phyloP scores from a whole-genome alignment of 495 filamentous ascomycete genomes.

The Friedmanniomyces simplex region DNA sequence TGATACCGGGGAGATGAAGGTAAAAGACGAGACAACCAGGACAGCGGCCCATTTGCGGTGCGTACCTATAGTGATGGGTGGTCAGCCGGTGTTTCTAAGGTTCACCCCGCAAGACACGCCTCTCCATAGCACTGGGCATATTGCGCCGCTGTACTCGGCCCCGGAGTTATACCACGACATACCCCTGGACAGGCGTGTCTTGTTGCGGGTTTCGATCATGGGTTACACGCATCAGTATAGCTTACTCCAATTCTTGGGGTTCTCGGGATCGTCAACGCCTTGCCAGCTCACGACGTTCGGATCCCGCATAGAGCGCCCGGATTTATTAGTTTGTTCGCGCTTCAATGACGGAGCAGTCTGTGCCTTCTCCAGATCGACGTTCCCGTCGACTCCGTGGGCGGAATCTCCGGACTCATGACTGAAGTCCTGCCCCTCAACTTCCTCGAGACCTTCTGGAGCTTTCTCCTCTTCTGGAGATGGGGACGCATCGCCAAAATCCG shows the following conservation, averaged over 20 bases:
- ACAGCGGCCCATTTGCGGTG: conserved; percentile 21
- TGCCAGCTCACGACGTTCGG: conserved; percentile 21
- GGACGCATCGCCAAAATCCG: background rate
- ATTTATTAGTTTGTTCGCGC: conserved; percentile 10
- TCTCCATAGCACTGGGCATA: too few relatives aligned
- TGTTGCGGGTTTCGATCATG: background rate
- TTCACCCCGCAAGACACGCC: too few relatives aligned
- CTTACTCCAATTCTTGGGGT: conserved; percentile 27
- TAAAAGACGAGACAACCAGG: conserved; percentile 25
- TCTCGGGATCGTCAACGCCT: conserved; percentile 21
- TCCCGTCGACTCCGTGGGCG: background rate
- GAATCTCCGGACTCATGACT: background rate
- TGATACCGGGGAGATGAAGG: conserved; percentile 25
- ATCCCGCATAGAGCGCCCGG: conserved; percentile 3
- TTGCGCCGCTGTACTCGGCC: too few relatives aligned
- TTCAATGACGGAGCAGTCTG: background rate
- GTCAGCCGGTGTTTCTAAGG: too few relatives aligned
- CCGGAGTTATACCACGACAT: too few relatives aligned
- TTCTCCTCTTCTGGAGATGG: background rate
- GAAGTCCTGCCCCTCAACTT: conserved; percentile 7
- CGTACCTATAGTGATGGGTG: too few relatives aligned
- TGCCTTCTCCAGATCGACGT: conserved; percentile 4
- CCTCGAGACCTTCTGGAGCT: background rate
- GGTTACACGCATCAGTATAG: background rate
- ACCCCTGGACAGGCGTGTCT: too few relatives aligned